Base-by-base conservation (phyloP, 2,329 filamentous ascomycete species). In the Colletotrichum echinochloae region DNA sequence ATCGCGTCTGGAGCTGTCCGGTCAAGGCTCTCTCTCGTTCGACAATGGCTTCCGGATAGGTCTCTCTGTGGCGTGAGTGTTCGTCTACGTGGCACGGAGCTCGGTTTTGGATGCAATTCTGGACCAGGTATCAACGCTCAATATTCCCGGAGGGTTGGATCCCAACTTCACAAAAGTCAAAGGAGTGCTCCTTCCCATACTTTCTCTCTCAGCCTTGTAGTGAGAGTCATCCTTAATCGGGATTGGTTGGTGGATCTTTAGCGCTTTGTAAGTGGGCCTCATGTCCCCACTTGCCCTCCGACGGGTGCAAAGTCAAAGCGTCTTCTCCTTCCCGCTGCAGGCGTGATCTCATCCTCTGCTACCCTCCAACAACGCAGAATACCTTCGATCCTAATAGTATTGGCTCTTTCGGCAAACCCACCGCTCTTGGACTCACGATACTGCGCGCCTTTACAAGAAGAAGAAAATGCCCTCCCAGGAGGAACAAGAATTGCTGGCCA, bases 401-500 rank as follows among this genome's bases (percentile, higher is more conserved):
- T 28, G 28, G 9, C 14, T 20, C 37, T 30, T 44, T 63, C 37
- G 52, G 64, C 51, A 30, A 35, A 28, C 0, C 5, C 11, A 62
- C 28, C 41, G n/a, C 26, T 9, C 28, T 52, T 37, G 26, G 28
- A 20, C 26, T 14, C 6, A 20, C 39, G 20, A 18, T 16, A 41
- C 18, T 18, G 16, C 35, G 16, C 37, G 23, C 41, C 48, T 12
- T 16, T 8, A 5, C 30, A 4, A 23, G 37, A 3, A 23, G 9
- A 30, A 12, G 14, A 35, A 66, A n/a, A 71, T 71, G 68, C 35
- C 68, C 12, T 71, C 83, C 14, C 79, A 83, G 63, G 85, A 88
- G 76, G 84, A 88, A 65, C 83, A 83, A 76, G 85, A 87, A 69
- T 78, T 89, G 73, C 79, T 88, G 76, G 86, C 85, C 62, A 83